A percentile compares a stretch with the other conserved stretches of the same genome.
Conservation (phyloP, 2,329 filamentous ascomycete species). For the Corynespora cassiicola region DNA sequence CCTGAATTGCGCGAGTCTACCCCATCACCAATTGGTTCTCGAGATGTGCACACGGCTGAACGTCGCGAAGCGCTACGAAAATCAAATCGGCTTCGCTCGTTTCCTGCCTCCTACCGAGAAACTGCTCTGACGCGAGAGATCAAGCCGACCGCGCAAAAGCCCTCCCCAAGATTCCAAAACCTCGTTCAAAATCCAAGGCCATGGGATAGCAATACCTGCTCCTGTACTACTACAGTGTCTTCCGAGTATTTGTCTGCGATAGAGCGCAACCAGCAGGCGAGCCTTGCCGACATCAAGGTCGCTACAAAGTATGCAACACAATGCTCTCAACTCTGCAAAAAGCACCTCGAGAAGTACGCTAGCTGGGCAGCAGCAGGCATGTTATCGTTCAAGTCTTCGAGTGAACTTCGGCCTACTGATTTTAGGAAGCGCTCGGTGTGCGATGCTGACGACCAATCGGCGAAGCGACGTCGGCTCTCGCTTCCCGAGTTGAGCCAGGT, state of each 20-base stretch:
- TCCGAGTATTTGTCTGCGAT: slow-evolving; percentile 10
- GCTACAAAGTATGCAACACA: slow-evolving; percentile 9
- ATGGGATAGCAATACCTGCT: slow-evolving; percentile 8
- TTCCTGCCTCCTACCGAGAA: slow-evolving; percentile 4
- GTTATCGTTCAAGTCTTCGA: slow-evolving; percentile 9
- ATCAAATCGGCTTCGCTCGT: slow-evolving; percentile 9
- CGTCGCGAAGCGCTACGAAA: slow-evolving; percentile 1
- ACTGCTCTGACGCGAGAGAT: too few species aligned
- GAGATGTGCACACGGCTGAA: too few species aligned
- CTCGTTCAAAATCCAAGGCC: too few species aligned
- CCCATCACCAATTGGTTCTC: too few species aligned
- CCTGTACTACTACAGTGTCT: slow-evolving; percentile 11
- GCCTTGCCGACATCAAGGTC: slow-evolving; percentile 7
- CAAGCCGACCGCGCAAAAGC: too few species aligned
- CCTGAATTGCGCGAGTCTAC: too few species aligned
- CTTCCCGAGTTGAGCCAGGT: too few species aligned
- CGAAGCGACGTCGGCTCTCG: too few species aligned
- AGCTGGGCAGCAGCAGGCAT: slow-evolving; percentile 15
- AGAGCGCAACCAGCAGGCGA: slow-evolving; percentile 11
- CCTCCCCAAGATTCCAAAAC: too few species aligned
- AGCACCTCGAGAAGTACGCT: slow-evolving; percentile 15
- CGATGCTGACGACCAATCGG: too few species aligned
- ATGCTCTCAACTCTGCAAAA: slow-evolving; percentile 7
- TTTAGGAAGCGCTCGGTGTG: too few species aligned
- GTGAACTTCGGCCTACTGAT: too few species aligned